A percentile compares a stretch with the other conserved stretches of the same genome.
Evolutionary conservation across 1,284 basidiomycete species (phyloP).

Genomic region (Ceraceosorus guamensis): DNA sequence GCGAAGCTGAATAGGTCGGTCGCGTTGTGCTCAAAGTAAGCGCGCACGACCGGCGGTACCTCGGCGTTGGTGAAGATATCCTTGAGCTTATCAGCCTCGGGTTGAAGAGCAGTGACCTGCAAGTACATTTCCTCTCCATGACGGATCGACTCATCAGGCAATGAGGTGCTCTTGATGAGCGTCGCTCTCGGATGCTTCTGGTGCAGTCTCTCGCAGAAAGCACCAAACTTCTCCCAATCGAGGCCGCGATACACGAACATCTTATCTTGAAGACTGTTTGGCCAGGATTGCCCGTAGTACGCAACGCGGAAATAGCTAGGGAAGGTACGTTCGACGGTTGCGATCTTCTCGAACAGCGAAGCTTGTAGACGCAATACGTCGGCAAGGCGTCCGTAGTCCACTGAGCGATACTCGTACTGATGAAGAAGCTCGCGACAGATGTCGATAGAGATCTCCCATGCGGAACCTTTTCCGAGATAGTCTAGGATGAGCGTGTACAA

Average conservation of each 20-base stretch:
- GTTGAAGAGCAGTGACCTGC: conserved; percentile 75
- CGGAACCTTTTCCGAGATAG: conserved; percentile 69
- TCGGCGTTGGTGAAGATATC: conserved; percentile 79
- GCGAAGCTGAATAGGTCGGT: conserved; percentile 57
- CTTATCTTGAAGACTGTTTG: conserved; percentile 70
- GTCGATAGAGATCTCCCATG: conserved; percentile 87
- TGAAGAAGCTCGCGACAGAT: conserved; percentile 69
- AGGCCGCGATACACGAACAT: conserved; percentile 80
- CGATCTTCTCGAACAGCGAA: conserved; percentile 38
- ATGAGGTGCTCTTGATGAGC: conserved; percentile 65
- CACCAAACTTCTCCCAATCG: conserved; percentile 73
- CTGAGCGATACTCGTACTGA: conserved; percentile 38
- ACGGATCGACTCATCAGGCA: conserved; percentile 59
- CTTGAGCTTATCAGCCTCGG: conserved; percentile 71
- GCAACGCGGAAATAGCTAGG: conserved; percentile 75
- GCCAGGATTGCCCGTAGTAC: conserved; percentile 78
- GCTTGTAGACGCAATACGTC: conserved; percentile 43
- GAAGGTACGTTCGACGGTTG: conserved; percentile 30
- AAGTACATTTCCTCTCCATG: conserved; percentile 26
- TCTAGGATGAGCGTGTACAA: conserved; percentile 49
- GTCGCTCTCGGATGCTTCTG: conserved; percentile 83
- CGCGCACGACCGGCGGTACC: conserved; percentile 69
- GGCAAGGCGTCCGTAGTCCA: conserved; percentile 53
- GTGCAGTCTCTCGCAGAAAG: conserved; percentile 82
- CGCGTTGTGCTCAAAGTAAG: conserved; percentile 72